Evolutionary conservation across 2,329 filamentous ascomycete species (phyloP), one percentile per base, ranked within the genome.

Genomic region (Neonectria magnoliae): DNA sequence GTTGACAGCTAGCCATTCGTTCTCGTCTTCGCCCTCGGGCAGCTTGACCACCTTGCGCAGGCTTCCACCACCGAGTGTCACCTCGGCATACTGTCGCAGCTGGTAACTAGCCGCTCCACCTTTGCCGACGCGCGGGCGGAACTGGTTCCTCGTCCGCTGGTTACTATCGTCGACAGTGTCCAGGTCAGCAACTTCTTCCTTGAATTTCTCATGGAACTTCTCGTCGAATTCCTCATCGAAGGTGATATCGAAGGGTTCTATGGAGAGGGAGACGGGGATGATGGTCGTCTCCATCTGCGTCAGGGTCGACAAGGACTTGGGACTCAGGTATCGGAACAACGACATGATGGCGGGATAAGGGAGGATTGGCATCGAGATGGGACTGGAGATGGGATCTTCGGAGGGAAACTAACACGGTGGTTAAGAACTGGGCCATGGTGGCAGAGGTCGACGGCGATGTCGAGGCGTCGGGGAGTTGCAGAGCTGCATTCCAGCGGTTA

Each of bases 1-100:
- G 82, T 99, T 99, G 73, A 99, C 96, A 29, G 96, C 96, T 66
- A 99, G 82, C 96, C 96, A 99, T 81, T 99, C 96, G 78, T 98
- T 97, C 82, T 97, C 87, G 77, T 99, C 96, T 78, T 99, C 96
- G 64, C 97, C 96, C 77, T 99, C 97, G 14, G 97, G 96, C 66
- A 99, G 85, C 84, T 95, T 97, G 71, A 99, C 96, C 29, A 97
- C 94, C 83, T 99, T 98, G 75, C 94, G 89, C 81, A 99, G 82
- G 81, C 94, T 98, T 53, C 96, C 96, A 73, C 93, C 97, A 38
- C 96, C 96, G 41, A 99, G 86, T 11, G 96, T 99, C 50, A 97
- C 96, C 80, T 99, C 97, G 57, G 96, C 96, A 85, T 98, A 99
- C 80, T 99, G 96, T 80, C 96, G 91, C 72, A 99, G 85, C 81